Evolutionary conservation across 768 basidiomycete genomes (phyloP).

Genomic region (Sistotremastrum suecicum): DNA sequence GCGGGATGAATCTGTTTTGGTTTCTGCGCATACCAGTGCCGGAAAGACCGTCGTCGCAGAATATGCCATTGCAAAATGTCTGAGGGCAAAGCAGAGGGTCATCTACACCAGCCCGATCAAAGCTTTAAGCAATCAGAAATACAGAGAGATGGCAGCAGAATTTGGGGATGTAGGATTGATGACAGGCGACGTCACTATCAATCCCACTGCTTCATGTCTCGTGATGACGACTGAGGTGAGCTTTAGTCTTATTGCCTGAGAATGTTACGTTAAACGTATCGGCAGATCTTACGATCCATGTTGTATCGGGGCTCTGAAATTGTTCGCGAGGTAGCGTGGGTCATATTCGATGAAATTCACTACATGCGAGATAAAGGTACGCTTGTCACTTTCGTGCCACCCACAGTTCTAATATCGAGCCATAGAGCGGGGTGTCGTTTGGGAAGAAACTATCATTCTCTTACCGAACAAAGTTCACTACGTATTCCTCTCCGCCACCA

Average conservation of each 20-base stretch:
- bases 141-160: conserved; percentile 91
- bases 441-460: conserved; percentile 98
- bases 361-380: conserved; percentile 92
- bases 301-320: conserved; percentile 96
- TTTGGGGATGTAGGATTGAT: conserved; percentile 98
- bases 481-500: conserved; percentile 97
- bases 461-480: conserved; percentile 93
- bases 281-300: conserved; percentile 94
- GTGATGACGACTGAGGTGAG: conserved; percentile 98
- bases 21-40: conserved; percentile 97
- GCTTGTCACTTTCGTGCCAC: not conserved
- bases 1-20: conserved; percentile 92
- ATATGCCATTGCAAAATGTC: conserved; percentile 95
- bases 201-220: conserved; percentile 89
- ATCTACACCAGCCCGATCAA: conserved; percentile 99
- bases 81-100: conserved; percentile 87
- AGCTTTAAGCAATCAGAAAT: conserved; percentile 98
- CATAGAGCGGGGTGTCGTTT: conserved; percentile 90
- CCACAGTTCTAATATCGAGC: not conserved
- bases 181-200: conserved; percentile 99
- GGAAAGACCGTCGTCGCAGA: conserved; percentile 99
- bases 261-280: not conserved
- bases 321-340: conserved; percentile 99
- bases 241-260: not conserved
- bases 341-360: conserved; percentile 98